Percentiles rank a stretch among this genome's conserved stretches.
Conservation (phyloP, 768 basidiomycete species). For the Boletus eberwhitei region DNA sequence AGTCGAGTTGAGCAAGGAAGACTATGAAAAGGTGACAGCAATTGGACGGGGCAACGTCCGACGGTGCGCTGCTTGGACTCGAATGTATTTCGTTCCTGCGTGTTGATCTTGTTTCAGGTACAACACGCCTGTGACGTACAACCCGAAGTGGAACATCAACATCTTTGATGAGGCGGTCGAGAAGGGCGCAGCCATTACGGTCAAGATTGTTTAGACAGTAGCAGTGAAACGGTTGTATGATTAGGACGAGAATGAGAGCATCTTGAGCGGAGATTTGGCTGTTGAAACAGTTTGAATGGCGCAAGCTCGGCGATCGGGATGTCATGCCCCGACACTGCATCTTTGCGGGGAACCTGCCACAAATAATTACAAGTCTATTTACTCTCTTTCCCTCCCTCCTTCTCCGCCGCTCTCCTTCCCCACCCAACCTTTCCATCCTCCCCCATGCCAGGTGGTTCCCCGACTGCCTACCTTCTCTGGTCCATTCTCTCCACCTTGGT, state of each 20-base stretch:
- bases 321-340: not conserved
- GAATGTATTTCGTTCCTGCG: not conserved
- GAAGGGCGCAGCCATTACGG: slow-evolving; percentile 30
- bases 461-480: slow-evolving; percentile 75
- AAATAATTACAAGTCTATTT: slow-evolving; percentile 7
- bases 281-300: not conserved
- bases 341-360: slow-evolving; percentile 24
- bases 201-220: slow-evolving; percentile 30
- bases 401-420: not conserved
- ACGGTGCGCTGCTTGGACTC: slow-evolving; percentile 23
- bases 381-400: not conserved
- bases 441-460: slow-evolving; percentile 70
- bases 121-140: slow-evolving; percentile 64
- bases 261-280: not conserved
- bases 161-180: slow-evolving; percentile 66
- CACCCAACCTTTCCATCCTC: not conserved
- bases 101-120: slow-evolving; percentile 18
- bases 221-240: slow-evolving; percentile 1
- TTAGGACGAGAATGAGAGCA: not conserved
- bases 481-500: slow-evolving; percentile 65
- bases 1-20: slow-evolving; percentile 60
- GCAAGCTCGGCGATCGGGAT: not conserved
- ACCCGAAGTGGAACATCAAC: slow-evolving; percentile 67
- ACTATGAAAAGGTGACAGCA: slow-evolving; percentile 51
- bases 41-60: slow-evolving; percentile 38